These are phyloP conservation scores for Kodamaea lidongshanica DNA, from an alignment of 805 yeast genomes.

Conservation along the genomic window DNA sequence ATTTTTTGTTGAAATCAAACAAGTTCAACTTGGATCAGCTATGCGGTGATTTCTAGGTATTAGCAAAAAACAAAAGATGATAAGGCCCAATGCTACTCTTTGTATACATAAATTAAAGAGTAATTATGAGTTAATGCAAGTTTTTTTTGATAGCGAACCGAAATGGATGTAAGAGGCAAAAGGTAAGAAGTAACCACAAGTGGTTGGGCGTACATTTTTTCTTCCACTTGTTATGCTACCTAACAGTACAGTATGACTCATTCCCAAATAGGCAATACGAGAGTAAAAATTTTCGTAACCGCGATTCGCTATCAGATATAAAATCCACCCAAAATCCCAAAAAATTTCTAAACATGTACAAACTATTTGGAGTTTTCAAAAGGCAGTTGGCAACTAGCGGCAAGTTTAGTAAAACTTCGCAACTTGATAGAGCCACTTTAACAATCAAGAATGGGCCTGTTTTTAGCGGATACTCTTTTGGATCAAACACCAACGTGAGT, in stretches of 20 bases:
- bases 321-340: slow-evolving; percentile 4
- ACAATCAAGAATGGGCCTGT: slow-evolving; percentile 91
- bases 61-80: no score
- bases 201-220: no score
- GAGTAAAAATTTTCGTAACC: slow-evolving; percentile 19
- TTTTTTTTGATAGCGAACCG: no score
- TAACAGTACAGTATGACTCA: slow-evolving; percentile 18
- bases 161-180: no score
- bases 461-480: slow-evolving; percentile 89
- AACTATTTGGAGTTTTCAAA: slow-evolving; percentile 11
- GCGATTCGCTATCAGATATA: slow-evolving; percentile 30
- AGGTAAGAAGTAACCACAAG: no score
- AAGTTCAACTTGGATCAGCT: no score
- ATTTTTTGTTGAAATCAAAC: no score
- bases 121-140: no score
- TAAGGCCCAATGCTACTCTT: no score
- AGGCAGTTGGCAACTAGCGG: slow-evolving; percentile 34
- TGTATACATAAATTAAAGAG: no score
- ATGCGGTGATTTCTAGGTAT: no score
- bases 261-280: slow-evolving; percentile 21
- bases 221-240: no score
- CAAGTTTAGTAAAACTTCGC: slow-evolving; percentile 30
- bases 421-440: slow-evolving; percentile 76
- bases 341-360: slow-evolving; percentile 7
- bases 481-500: slow-evolving; percentile 84